These are phyloP conservation scores for Xylaria sp. DNA, from an alignment of 495 filamentous ascomycete species.

Conservation along the genomic window DNA sequence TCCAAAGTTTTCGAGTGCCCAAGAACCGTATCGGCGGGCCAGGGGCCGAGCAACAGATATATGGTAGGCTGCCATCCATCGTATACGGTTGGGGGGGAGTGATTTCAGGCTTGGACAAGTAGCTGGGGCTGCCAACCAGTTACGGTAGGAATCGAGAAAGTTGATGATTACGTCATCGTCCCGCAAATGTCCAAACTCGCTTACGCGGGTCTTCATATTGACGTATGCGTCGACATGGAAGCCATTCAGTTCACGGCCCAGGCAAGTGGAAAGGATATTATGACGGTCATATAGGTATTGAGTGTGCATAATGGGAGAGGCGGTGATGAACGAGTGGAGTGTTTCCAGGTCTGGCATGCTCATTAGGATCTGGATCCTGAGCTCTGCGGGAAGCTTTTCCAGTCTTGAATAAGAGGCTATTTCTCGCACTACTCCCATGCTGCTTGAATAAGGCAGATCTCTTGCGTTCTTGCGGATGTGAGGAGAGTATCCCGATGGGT, in stretches of 20 bases:
- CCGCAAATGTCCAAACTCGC: neutral
- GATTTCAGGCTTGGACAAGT: conserved; percentile 11
- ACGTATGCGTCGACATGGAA: conserved; percentile 9
- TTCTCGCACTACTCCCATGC: neutral
- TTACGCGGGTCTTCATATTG: neutral
- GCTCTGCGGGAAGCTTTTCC: conserved; percentile 25
- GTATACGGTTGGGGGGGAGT: conserved; percentile 20
- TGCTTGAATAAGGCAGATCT: neutral
- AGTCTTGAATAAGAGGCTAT: neutral
- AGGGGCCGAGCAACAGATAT: conserved; percentile 35
- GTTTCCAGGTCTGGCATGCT: conserved; percentile 27
- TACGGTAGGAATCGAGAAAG: neutral
- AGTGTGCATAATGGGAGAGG: conserved; percentile 40
- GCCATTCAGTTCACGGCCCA: neutral
- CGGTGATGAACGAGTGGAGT: conserved; percentile 33
- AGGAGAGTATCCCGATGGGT: neutral
- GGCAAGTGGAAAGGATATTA: conserved; percentile 2
- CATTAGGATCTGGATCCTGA: conserved; percentile 28
- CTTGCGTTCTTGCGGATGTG: neutral
- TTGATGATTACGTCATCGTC: neutral
- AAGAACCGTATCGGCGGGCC: conserved; percentile 28
- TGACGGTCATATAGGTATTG: conserved; percentile 37
- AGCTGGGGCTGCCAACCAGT: neutral
- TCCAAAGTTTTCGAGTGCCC: neutral
- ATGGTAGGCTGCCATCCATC: conserved; percentile 32